Base-by-base conservation (phyloP, 1,284 basidiomycete genomes). In the Leccinum cinnamomeum region DNA sequence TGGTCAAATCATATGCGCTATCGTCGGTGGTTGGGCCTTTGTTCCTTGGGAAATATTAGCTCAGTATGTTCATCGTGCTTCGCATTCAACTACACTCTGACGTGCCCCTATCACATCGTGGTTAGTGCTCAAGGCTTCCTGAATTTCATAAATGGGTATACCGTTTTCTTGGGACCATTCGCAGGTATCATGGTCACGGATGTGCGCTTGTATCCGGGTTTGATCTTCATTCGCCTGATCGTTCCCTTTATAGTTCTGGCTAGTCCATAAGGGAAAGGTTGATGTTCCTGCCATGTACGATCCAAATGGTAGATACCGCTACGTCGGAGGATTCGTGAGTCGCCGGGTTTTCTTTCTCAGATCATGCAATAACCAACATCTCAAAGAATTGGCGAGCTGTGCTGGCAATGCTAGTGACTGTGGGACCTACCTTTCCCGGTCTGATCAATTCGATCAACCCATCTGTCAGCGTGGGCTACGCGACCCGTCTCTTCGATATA, bases 271-370 rank as follows among this genome's bases (percentile, higher is more conserved):
- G 63, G 77, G 87, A 59, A 82, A 81, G 35, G 84, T 89, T 10
- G 87, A 89, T 63, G 87, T 91, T 6, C 85, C 86, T 23, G 82
- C 87, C 0, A 88, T 90, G 87, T 91, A 89, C 67, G 79, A 84
- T 64, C 88, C 87, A 7, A 76, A 81, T 55, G 87, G 88, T 7
- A 79, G 85, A 54, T 91, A 90, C 71, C 76, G 80, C 23, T 91
- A 90, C 69, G 81, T 78, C 70, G 79, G 81, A 59, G 88, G 89
- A 56, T 82, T 86, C 57, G 88, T 90, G 69, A 66, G 84, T 63
- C 53, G 4, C 39, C 18, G 2, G 2, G 37, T 55, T 78, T 33
- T 48, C 39, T 63, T 58, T 51, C 56, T 59, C 48, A 10, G 41
- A 12, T 37, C 46, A 7, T 8, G 41, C 41, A 28, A 41, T 25